Conservation (phyloP, 225 moss, liverwort and hornwort species). For the Bryoerythrophyllum caledonicum region DNA sequence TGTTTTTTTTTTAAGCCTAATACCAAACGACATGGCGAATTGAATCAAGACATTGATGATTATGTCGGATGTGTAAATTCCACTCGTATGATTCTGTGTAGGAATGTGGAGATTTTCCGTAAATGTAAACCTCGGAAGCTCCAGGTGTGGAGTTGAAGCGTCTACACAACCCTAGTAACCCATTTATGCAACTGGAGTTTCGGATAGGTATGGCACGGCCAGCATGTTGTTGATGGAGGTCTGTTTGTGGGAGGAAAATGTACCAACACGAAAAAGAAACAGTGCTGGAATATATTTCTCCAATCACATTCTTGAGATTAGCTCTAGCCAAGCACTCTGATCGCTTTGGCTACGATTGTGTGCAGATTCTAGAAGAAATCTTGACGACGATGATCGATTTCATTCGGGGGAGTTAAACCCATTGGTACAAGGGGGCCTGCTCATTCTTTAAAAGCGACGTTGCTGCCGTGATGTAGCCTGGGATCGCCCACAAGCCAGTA, state of each 20-base stretch:
- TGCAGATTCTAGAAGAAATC: constrained; percentile 22
- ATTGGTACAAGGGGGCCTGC: constrained; percentile 1
- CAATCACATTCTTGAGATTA: neutral
- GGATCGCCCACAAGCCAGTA: constrained; percentile 10
- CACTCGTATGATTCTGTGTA: neutral
- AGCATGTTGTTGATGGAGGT: neutral
- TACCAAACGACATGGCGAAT: neutral
- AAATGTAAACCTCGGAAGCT: neutral
- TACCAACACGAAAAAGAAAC: neutral
- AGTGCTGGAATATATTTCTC: neutral
- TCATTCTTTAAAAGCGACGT: constrained; percentile 18
- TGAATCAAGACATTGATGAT: neutral
- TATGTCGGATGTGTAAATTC: neutral
- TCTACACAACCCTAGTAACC: neutral
- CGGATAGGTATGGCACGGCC: neutral
- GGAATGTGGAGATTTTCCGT: neutral
- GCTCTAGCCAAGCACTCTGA: neutral
- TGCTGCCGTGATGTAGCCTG: constrained; percentile 30
- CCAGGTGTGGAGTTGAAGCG: neutral
- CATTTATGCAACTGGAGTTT: neutral
- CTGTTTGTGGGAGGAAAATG: neutral
- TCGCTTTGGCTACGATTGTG: constrained; percentile 14
- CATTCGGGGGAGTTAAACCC: constrained; percentile 5
- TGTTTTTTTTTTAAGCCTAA: neutral
- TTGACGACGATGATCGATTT: constrained; percentile 3